Conservation (phyloP, 2,329 filamentous ascomycete genomes). For the Westerdykella ornata region DNA sequence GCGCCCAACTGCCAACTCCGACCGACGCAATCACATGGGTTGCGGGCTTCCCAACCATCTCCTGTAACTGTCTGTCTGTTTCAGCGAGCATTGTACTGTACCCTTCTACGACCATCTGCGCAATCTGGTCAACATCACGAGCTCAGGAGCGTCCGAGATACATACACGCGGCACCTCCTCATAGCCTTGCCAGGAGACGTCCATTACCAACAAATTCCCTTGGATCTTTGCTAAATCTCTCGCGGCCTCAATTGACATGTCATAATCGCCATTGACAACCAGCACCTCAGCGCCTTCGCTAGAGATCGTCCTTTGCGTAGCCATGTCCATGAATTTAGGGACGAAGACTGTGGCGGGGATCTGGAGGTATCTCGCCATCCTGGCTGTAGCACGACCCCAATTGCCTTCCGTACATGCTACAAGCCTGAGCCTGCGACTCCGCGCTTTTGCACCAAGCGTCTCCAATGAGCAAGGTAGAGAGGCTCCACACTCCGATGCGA, state of each 20-base stretch:
- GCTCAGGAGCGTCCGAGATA: not conserved
- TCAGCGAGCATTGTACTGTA: slow-evolving; percentile 69
- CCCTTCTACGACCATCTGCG: slow-evolving; percentile 66
- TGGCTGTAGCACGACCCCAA: slow-evolving; percentile 65
- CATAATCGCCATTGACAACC: slow-evolving; percentile 55
- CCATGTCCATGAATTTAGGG: slow-evolving; percentile 50
- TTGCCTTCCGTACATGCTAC: slow-evolving; percentile 70
- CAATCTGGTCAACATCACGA: slow-evolving; percentile 6
- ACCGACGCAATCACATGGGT: slow-evolving; percentile 57
- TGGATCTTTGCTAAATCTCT: slow-evolving; percentile 37
- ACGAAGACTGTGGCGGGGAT: slow-evolving; percentile 57
- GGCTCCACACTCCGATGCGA: slow-evolving; percentile 43
- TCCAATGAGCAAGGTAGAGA: slow-evolving; percentile 38
- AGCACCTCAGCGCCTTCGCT: slow-evolving; percentile 58
- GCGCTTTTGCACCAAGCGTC: slow-evolving; percentile 18
- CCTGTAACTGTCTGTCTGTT: slow-evolving; percentile 54
- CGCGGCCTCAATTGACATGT: slow-evolving; percentile 52
- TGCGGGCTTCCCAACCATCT: slow-evolving; percentile 31
- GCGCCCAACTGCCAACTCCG: slow-evolving; percentile 66
- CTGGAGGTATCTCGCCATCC: slow-evolving; percentile 57
- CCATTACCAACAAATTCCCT: slow-evolving; percentile 56
- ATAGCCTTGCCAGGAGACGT: slow-evolving; percentile 62
- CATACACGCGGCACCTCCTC: slow-evolving; percentile 55
- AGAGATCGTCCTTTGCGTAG: slow-evolving; percentile 50
- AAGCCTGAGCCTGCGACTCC: slow-evolving; percentile 37